Percentiles rank a stretch among this genome's conserved stretches.
Evolutionary conservation across 306 rosid genomes (phyloP).

Genomic region (Lablab purpureus): DNA sequence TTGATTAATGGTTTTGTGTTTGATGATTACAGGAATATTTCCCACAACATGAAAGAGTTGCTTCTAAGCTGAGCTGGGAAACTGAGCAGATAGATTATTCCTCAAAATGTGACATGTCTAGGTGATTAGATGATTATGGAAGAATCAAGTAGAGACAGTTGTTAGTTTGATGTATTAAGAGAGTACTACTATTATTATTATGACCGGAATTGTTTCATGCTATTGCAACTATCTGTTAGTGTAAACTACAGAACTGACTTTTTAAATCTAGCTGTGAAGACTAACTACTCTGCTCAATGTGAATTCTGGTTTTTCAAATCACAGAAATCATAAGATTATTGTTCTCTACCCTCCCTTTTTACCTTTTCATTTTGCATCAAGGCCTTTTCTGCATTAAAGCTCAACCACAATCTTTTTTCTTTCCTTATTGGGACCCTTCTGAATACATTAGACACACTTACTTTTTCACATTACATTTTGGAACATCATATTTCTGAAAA

Average conservation of each 20-base stretch:
- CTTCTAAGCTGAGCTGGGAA: slow-evolving; percentile 96
- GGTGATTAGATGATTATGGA: slow-evolving; percentile 50
- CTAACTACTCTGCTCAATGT: slow-evolving; percentile 44
- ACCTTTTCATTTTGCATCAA: slow-evolving; percentile 3
- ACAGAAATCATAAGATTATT: not conserved
- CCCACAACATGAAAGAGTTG: slow-evolving; percentile 92
- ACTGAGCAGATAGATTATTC: slow-evolving; percentile 65
- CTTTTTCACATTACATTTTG: not conserved
- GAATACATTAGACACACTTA: not conserved
- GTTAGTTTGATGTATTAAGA: slow-evolving; percentile 42
- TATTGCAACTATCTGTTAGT: slow-evolving; percentile 40
- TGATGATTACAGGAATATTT: slow-evolving; percentile 65
- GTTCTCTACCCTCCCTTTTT: not conserved
- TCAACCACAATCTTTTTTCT: not conserved
- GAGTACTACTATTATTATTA: slow-evolving; percentile 39
- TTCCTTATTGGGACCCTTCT: not conserved
- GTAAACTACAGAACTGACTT: slow-evolving; percentile 53
- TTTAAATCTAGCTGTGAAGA: slow-evolving; percentile 41
- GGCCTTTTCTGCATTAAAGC: not conserved
- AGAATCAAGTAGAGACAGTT: slow-evolving; percentile 39
- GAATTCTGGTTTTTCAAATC: slow-evolving; percentile 26
- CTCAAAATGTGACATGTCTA: slow-evolving; percentile 47
- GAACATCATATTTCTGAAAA: no score
- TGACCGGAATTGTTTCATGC: slow-evolving; percentile 46
- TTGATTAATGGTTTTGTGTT: not conserved